phyloP scores from a whole-genome alignment of 2,329 filamentous ascomycete species.

The Monilinia fructicola region DNA sequence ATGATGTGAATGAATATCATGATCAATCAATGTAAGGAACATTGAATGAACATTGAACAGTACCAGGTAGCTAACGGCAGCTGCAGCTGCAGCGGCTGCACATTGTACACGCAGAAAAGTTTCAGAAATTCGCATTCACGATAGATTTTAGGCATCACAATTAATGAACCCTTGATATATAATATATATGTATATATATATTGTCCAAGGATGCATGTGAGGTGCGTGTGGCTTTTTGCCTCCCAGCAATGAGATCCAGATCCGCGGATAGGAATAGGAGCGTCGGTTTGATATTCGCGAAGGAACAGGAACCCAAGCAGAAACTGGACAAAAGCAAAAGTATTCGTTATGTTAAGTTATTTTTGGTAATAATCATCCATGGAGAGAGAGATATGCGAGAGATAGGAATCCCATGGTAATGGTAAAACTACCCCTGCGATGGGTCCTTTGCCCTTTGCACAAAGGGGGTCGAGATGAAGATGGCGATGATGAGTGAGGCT shows the following conservation, averaged over 20 bases:
- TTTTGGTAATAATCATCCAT: slow-evolving; percentile 6
- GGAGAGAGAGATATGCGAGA: slow-evolving; percentile 11
- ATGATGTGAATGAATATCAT: no score
- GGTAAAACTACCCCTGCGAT: slow-evolving; percentile 7
- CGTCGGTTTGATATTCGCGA: slow-evolving; percentile 9
- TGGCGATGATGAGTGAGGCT: not conserved
- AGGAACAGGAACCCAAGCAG: not conserved
- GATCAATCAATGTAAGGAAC: slow-evolving; percentile 14
- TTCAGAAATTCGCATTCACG: slow-evolving; percentile 13
- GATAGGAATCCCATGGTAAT: slow-evolving; percentile 19
- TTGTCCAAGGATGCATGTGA: slow-evolving; percentile 13
- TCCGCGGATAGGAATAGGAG: slow-evolving; percentile 17
- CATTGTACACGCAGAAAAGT: not conserved
- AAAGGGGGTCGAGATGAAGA: not conserved
- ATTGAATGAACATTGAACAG: no score
- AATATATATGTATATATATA: no score
- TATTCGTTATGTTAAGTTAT: slow-evolving; percentile 11
- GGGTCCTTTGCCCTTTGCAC: slow-evolving; percentile 8
- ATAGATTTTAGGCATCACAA: slow-evolving; percentile 17
- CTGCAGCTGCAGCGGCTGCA: no score
- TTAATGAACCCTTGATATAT: slow-evolving; percentile 19
- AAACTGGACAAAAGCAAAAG: slow-evolving; percentile 10
- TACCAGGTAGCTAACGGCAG: no score
- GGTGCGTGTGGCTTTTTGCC: slow-evolving; percentile 12
- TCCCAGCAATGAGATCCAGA: slow-evolving; percentile 3